Conservation (phyloP, 345 rosid species). For the Combretum micranthum region DNA sequence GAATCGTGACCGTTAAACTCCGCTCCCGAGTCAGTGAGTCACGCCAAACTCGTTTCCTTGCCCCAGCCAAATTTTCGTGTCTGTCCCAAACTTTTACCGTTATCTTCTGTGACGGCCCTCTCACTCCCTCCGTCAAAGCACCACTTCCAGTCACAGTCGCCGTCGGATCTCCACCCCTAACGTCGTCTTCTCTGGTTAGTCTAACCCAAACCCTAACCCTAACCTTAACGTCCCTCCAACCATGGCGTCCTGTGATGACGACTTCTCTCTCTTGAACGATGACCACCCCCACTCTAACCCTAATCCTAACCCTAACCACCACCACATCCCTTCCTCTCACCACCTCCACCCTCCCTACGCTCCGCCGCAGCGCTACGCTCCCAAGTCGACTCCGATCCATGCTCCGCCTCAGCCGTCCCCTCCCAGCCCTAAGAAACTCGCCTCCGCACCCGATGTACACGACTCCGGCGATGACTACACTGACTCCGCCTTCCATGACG, state of each 20-base stretch:
- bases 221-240: conserved; percentile 26
- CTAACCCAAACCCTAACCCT: conserved; percentile 46
- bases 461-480: conserved; percentile 36
- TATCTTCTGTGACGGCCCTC: conserved; percentile 44
- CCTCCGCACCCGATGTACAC: conserved; percentile 22
- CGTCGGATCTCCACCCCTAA: conserved; percentile 30
- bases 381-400: conserved; percentile 35
- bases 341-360: conserved; percentile 34
- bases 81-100: neutral
- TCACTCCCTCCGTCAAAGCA: conserved; percentile 41
- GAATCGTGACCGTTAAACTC: no score
- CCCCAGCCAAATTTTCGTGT: no score
- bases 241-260: conserved; percentile 94
- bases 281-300: conserved; percentile 37
- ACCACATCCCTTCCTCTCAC: conserved; percentile 13
- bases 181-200: conserved; percentile 47
- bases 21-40: no score
- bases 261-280: conserved; percentile 65
- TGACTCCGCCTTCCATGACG: conserved; percentile 51
- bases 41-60: no score
- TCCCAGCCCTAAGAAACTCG: conserved; percentile 15
- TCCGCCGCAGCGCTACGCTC: conserved; percentile 27
- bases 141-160: conserved; percentile 8
- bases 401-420: conserved; percentile 15
- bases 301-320: conserved; percentile 24